Evolutionary conservation across 371 early-diverging fungal species (phyloP).

Genomic region (Conidiobolus incongruus): DNA sequence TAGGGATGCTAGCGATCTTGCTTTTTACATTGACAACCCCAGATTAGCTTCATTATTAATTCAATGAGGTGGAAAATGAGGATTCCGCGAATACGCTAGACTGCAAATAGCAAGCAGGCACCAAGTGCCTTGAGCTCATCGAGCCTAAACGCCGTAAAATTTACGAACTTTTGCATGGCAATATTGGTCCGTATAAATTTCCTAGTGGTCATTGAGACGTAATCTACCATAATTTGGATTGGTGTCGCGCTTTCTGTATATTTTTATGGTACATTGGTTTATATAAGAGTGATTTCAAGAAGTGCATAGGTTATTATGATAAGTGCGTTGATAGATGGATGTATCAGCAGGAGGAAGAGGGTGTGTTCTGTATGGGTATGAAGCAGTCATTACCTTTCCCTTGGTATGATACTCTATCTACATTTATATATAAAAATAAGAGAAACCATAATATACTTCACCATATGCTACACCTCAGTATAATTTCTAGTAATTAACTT

Average conservation of each 20-base stretch:
- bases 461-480: no score
- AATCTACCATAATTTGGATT: constrained; percentile 22
- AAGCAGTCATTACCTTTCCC: no score
- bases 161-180: constrained; percentile 25
- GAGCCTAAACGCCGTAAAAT: constrained; percentile 17
- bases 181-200: constrained; percentile 6
- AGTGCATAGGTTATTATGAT: no score
- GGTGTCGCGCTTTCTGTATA: constrained; percentile 42
- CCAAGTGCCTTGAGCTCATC: constrained; percentile 2
- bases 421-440: no score
- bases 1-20: constrained; percentile 24
- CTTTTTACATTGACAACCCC: constrained; percentile 24
- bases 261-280: constrained; percentile 40
- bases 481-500: no score
- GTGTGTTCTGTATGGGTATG: no score
- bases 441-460: no score
- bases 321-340: no score
- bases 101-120: constrained; percentile 23
- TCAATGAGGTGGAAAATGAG: constrained; percentile 25
- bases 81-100: constrained; percentile 14
- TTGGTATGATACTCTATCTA: no score
- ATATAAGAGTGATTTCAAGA: constrained; percentile 8
- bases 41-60: constrained; percentile 40
- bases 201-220: constrained; percentile 6
- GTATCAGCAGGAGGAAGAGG: no score